These are phyloP conservation scores for Artomyces pyxidatus DNA, from an alignment of 768 basidiomycete genomes.

Conservation along the genomic window DNA sequence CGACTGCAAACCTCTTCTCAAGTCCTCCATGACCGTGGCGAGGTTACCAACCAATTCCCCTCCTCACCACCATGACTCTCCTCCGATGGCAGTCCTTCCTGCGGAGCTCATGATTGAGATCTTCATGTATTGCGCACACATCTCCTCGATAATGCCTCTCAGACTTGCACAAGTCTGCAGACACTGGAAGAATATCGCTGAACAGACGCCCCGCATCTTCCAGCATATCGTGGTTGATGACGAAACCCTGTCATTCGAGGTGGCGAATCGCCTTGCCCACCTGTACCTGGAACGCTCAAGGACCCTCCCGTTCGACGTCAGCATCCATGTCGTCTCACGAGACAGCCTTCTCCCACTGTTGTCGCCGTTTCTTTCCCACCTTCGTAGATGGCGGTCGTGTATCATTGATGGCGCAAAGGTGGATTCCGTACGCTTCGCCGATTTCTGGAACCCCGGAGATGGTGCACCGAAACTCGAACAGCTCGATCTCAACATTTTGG, in stretches of 20 bases:
- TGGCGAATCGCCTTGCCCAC: conserved; percentile 39
- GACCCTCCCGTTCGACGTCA: conserved; percentile 48
- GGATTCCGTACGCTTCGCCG: conserved; percentile 25
- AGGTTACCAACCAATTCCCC: background rate
- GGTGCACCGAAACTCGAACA: conserved; percentile 16
- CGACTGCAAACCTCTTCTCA: too few relatives aligned
- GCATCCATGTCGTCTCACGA: conserved; percentile 37
- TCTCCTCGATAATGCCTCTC: conserved; percentile 36
- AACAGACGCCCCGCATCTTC: conserved; percentile 54
- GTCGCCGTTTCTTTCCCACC: conserved; percentile 48
- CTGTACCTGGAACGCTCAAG: conserved; percentile 47
- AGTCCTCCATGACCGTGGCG: too few relatives aligned
- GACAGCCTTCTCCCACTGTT: conserved; percentile 55
- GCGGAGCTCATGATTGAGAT: conserved; percentile 57
- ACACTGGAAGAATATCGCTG: conserved; percentile 48
- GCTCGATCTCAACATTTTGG: conserved; percentile 17
- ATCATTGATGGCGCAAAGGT: conserved; percentile 30
- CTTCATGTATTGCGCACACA: conserved; percentile 33
- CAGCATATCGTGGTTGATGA: conserved; percentile 46
- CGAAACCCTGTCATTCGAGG: conserved; percentile 23
- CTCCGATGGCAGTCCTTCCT: conserved; percentile 33
- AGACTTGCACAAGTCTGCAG: conserved; percentile 45
- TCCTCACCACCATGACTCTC: background rate
- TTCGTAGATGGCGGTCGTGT: conserved; percentile 53
- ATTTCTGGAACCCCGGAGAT: conserved; percentile 13